Evolutionary conservation across 1,284 basidiomycete species (phyloP).

Genomic region (Sanghuangporus weigelae): DNA sequence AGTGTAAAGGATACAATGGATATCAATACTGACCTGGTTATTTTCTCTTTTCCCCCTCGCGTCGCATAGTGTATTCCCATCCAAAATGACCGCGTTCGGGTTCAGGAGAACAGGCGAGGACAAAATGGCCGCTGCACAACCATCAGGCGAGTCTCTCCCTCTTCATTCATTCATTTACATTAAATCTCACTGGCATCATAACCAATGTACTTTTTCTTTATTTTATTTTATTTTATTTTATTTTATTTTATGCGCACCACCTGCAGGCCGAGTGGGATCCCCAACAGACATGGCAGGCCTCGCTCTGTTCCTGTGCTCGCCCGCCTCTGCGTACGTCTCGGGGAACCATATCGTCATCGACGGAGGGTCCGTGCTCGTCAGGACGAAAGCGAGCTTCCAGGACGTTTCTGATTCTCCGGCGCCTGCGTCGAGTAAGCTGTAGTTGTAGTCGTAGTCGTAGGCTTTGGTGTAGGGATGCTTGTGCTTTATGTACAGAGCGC

Average conservation of each 20-base stretch:
- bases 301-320: conserved; percentile 66
- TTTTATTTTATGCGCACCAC: neutral
- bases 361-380: conserved; percentile 40
- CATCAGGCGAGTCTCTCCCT: conserved; percentile 44
- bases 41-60: neutral
- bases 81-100: conserved; percentile 82
- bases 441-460: neutral
- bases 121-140: conserved; percentile 47
- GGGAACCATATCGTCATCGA: conserved; percentile 70
- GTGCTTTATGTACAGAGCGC: no score
- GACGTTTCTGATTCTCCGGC: neutral
- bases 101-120: conserved; percentile 55
- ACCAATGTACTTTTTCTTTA: neutral
- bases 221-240: neutral
- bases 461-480: no score
- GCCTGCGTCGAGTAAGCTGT: neutral
- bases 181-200: neutral
- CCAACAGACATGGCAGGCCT: conserved; percentile 75
- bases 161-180: neutral
- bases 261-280: conserved; percentile 57
- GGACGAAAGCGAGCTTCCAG: neutral
- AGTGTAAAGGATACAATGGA: conserved; percentile 10
- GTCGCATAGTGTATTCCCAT: conserved; percentile 64
- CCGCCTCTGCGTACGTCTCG: conserved; percentile 69
- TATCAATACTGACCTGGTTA: conserved; percentile 2